A percentile compares a stretch with the other conserved stretches of the same genome.
Conservation (phyloP, 148 eudicot species). For the Simmondsia chinensis region DNA sequence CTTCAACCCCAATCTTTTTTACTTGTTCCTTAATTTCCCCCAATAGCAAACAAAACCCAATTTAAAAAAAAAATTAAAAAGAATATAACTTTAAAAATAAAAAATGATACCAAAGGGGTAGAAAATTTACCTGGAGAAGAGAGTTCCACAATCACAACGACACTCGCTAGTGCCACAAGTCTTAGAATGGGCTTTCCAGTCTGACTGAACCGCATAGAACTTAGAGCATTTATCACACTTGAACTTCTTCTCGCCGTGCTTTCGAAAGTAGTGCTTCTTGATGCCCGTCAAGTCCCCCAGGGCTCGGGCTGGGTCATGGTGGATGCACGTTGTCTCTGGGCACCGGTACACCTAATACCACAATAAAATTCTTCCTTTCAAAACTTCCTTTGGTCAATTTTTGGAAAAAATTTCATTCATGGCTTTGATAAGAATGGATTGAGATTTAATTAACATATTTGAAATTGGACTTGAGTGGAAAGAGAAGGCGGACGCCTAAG, state of each 20-base stretch:
- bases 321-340: slow-evolving; percentile 77
- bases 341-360: no score
- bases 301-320: slow-evolving; percentile 85
- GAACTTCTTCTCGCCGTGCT: slow-evolving; percentile 91
- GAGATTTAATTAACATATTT: no score
- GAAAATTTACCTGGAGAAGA: slow-evolving; percentile 66
- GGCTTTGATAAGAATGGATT: no score
- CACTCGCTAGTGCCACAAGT: slow-evolving; percentile 92
- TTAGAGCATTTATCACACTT: slow-evolving; percentile 89
- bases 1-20: no score
- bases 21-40: no score
- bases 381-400: no score
- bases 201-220: slow-evolving; percentile 86
- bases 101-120: no score
- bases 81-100: neutral
- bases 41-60: no score
- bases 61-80: neutral
- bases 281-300: slow-evolving; percentile 93
- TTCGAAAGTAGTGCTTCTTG: slow-evolving; percentile 84
- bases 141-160: slow-evolving; percentile 89
- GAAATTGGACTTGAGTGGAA: no score
- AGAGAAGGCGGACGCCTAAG: no score
- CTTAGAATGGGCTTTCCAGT: slow-evolving; percentile 95
- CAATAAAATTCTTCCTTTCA: no score
- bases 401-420: no score